These are phyloP conservation scores for Brettanomyces nanus DNA, from an alignment of 805 yeast genomes.

Conservation along the genomic window DNA sequence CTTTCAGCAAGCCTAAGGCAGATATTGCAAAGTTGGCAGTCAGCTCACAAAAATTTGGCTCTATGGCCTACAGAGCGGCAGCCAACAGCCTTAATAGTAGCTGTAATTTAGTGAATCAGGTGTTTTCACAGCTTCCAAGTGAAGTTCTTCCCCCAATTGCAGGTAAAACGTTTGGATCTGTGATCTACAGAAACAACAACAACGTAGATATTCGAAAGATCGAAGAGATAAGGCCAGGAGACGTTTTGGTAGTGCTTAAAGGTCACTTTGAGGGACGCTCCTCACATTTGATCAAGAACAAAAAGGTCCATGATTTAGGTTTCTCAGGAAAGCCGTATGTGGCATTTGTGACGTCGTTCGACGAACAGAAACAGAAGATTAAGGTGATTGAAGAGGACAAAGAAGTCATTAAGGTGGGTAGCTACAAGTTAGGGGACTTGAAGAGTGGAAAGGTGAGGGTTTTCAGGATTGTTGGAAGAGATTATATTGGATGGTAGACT, in stretches of 20 bases:
- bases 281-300: conserved; percentile 26
- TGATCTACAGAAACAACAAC: conserved; percentile 50
- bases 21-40: conserved; percentile 41
- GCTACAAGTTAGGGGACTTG: conserved; percentile 65
- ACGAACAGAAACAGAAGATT: conserved; percentile 60
- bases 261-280: conserved; percentile 67
- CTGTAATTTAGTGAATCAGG: conserved; percentile 24
- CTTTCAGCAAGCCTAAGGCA: conserved; percentile 28
- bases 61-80: conserved; percentile 39
- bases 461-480: conserved; percentile 70
- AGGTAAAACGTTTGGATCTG: conserved; percentile 62
- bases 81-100: conserved; percentile 22
- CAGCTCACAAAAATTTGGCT: conserved; percentile 45
- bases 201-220: conserved; percentile 40
- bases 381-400: conserved; percentile 53
- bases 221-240: conserved; percentile 75
- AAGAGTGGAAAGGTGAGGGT: conserved; percentile 72
- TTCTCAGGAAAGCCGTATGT: conserved; percentile 40
- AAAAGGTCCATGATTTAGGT: conserved; percentile 45
- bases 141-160: conserved; percentile 41
- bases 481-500: conserved; percentile 65
- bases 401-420: conserved; percentile 46
- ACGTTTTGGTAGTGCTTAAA: conserved; percentile 65
- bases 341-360: conserved; percentile 66
- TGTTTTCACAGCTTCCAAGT: conserved; percentile 31